phyloP scores from a whole-genome alignment of 2,329 filamentous ascomycete genomes.

The Curvularia sp. region DNA sequence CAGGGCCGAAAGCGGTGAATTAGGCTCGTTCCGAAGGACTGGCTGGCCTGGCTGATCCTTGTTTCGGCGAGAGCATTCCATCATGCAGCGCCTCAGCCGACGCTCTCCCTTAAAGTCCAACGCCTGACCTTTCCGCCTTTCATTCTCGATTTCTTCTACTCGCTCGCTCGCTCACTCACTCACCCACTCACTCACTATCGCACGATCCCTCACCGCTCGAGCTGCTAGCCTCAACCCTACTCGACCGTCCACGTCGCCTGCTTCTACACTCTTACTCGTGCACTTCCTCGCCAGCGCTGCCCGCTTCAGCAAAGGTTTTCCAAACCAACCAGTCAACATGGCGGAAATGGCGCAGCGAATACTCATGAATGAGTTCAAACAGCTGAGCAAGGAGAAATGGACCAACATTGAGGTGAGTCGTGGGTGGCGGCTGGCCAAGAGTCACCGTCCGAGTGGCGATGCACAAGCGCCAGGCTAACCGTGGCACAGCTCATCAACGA shows the following conservation, averaged over 20 bases:
- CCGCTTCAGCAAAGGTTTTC: constrained; percentile 7
- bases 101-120: constrained; percentile 19
- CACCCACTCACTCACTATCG: not conserved
- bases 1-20: constrained; percentile 27
- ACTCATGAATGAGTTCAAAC: constrained; percentile 86
- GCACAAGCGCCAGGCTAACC: constrained; percentile 35
- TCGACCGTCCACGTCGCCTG: constrained; percentile 2
- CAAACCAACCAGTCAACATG: constrained; percentile 29
- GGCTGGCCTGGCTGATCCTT: constrained; percentile 26
- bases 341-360: constrained; percentile 71
- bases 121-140: constrained; percentile 18
- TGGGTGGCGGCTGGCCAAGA: constrained; percentile 1
- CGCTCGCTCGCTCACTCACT: not conserved
- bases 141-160: constrained; percentile 8
- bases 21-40: constrained; percentile 26
- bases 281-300: constrained; percentile 19
- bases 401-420: constrained; percentile 79
- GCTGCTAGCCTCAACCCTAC: constrained; percentile 5
- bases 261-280: constrained; percentile 13
- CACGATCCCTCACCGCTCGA: constrained; percentile 13
- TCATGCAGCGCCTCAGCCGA: constrained; percentile 24
- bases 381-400: constrained; percentile 89
- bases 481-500: constrained; percentile 70
- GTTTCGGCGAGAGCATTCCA: constrained; percentile 32
- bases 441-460: constrained; percentile 16